Percentiles rank a stretch among this genome's conserved stretches.
Conservation (phyloP, 331 rosid genomes). For the Malus hybrid region DNA sequence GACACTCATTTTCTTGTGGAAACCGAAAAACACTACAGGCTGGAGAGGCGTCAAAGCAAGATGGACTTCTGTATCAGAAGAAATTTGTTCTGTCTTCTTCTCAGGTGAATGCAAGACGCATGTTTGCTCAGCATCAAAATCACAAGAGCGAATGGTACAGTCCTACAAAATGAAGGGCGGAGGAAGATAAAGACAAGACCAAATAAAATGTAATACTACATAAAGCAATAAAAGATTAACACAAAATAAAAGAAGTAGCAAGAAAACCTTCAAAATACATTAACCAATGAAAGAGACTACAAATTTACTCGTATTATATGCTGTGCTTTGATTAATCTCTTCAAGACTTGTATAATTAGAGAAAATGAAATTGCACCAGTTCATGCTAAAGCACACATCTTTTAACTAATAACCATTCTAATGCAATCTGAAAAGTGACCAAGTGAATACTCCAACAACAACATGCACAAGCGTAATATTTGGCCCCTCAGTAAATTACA, state of each 20-base stretch:
- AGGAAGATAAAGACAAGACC: background rate
- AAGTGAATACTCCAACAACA: background rate
- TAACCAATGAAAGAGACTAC: background rate
- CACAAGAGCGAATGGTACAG: constrained; percentile 94
- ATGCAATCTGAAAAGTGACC: background rate
- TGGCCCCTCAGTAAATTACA: background rate
- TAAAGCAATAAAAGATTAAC: background rate
- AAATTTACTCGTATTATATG: background rate
- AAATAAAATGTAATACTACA: background rate
- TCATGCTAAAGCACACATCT: background rate
- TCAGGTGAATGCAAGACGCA: constrained; percentile 94
- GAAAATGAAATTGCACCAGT: background rate
- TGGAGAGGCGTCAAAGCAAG: constrained; percentile 91
- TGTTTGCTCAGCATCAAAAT: constrained; percentile 96
- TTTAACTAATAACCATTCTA: background rate
- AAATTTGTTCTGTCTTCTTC: constrained; percentile 74
- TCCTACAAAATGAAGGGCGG: constrained; percentile 47
- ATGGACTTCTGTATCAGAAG: constrained; percentile 89
- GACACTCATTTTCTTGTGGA: constrained; percentile 90
- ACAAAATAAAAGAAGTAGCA: background rate
- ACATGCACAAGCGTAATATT: background rate
- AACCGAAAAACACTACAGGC: constrained; percentile 85
- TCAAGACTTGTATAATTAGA: background rate
- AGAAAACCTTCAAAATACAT: background rate
- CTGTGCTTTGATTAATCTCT: background rate